Percentiles rank a stretch among this genome's conserved stretches.
Conservation (phyloP, 2,329 filamentous ascomycete species). For the Nemania sp. region DNA sequence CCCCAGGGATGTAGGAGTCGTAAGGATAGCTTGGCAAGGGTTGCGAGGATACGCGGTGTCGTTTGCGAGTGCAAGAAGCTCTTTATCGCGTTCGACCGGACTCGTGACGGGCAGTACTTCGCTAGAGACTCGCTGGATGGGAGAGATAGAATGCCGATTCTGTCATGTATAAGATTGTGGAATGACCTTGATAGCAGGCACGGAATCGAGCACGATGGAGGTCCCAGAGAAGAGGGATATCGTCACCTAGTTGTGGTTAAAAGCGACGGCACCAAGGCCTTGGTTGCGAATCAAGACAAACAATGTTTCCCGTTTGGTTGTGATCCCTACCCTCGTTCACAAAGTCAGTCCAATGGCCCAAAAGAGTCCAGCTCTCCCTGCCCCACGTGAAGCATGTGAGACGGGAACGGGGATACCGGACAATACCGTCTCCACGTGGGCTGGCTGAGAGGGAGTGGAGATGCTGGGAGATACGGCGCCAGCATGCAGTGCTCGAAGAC, state of each 20-base stretch:
- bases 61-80: neutral
- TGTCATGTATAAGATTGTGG: constrained; percentile 3
- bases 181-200: constrained; percentile 8
- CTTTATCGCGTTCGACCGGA: neutral
- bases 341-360: neutral
- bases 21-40: no score
- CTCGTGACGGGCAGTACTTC: neutral
- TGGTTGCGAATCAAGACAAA: neutral
- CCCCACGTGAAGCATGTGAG: neutral
- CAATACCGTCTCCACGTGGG: neutral
- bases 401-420: neutral
- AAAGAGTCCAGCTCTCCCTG: neutral
- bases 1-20: neutral
- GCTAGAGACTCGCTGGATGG: constrained; percentile 4
- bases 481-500: constrained; percentile 2
- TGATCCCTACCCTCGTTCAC: neutral
- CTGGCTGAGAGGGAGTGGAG: neutral
- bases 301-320: neutral
- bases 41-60: neutral
- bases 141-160: constrained; percentile 1
- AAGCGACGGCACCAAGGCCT: constrained; percentile 1
- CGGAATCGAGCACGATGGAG: neutral
- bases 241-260: neutral
- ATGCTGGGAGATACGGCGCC: neutral
- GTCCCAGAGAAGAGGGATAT: constrained; percentile 1